A percentile compares a stretch with the other conserved stretches of the same genome.
Conservation (phyloP, 2,329 filamentous ascomycete genomes). For the Verticillium alfalfae region DNA sequence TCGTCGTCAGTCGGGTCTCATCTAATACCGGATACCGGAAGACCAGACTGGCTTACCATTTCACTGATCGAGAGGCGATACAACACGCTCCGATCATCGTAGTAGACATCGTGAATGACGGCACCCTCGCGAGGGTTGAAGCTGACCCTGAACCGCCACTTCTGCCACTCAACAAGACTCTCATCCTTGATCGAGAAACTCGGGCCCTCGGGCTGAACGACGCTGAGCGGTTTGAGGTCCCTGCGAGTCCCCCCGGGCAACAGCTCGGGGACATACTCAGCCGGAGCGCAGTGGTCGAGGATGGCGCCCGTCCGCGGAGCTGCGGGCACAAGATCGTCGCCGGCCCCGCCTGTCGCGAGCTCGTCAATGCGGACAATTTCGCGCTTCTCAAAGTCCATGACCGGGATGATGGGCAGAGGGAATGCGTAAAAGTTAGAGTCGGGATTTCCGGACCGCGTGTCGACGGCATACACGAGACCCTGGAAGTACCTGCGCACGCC, state of each 20-base stretch:
- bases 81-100: conserved; percentile 51
- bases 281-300: conserved; percentile 47
- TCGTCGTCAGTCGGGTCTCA: not conserved
- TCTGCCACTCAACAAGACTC: conserved; percentile 14
- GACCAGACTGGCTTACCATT: conserved; percentile 26
- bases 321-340: conserved; percentile 22
- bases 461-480: conserved; percentile 23
- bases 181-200: conserved; percentile 41
- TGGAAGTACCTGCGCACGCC: conserved; percentile 20
- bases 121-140: conserved; percentile 56
- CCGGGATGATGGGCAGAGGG: conserved; percentile 58
- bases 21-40: no score
- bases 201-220: conserved; percentile 58
- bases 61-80: conserved; percentile 54
- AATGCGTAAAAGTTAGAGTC: conserved; percentile 64
- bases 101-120: conserved; percentile 53
- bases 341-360: conserved; percentile 60
- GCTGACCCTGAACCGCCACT: conserved; percentile 52
- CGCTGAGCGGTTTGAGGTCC: conserved; percentile 56
- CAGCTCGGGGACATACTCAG: conserved; percentile 63
- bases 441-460: conserved; percentile 20
- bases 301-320: conserved; percentile 15
- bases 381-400: conserved; percentile 56
- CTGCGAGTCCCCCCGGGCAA: conserved; percentile 39
- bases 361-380: conserved; percentile 65